Conservation (phyloP, 306 rosid species). For the Dryas alaskensis region DNA sequence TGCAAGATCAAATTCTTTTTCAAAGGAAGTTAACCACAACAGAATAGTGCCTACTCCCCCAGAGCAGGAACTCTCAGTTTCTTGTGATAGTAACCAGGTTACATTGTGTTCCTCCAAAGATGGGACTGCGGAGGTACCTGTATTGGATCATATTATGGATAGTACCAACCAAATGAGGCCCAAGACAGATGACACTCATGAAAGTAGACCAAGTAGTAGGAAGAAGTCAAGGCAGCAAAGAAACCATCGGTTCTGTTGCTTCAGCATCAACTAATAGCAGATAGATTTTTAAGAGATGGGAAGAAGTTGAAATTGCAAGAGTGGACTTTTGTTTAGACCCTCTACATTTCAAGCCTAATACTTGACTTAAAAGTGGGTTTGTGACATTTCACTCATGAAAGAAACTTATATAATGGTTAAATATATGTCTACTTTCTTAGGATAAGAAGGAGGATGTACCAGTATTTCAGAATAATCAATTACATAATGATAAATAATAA, state of each 20-base stretch:
- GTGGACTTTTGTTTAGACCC: neutral
- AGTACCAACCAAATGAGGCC: slow-evolving; percentile 19
- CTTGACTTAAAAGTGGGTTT: neutral
- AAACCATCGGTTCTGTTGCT: slow-evolving; percentile 37
- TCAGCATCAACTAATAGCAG: slow-evolving; percentile 8
- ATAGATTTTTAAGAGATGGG: neutral
- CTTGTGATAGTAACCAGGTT: slow-evolving; percentile 28
- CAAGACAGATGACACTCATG: slow-evolving; percentile 17
- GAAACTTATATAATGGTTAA: neutral
- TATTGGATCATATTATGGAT: slow-evolving; percentile 25
- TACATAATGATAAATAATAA: neutral
- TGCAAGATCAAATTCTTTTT: slow-evolving; percentile 39
- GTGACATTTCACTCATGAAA: neutral
- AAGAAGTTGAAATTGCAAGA: neutral
- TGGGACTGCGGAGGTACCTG: slow-evolving; percentile 14
- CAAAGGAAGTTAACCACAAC: slow-evolving; percentile 56
- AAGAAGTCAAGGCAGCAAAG: slow-evolving; percentile 26
- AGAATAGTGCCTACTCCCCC: slow-evolving; percentile 65
- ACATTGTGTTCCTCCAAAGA: slow-evolving; percentile 29
- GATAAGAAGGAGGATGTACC: neutral
- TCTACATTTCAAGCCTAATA: neutral
- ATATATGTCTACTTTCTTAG: neutral
- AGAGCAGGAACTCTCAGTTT: slow-evolving; percentile 37
- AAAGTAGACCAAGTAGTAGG: slow-evolving; percentile 19
- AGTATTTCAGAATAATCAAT: neutral